Evolutionary conservation across 768 basidiomycete genomes (phyloP), one percentile per base, ranked within the genome.

Genomic region (Suillus paluster): DNA sequence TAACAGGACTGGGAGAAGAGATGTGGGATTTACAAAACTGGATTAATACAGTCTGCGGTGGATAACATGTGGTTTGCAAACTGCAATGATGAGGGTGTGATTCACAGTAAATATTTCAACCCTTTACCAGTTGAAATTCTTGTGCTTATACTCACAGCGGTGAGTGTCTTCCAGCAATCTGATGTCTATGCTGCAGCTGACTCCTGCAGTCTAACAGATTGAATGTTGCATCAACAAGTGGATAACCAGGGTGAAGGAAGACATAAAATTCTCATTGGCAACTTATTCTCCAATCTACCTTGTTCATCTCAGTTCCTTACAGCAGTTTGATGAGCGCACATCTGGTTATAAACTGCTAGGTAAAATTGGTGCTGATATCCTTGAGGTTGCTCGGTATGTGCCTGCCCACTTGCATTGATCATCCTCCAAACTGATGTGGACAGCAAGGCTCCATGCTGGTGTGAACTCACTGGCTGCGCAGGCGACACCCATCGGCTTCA

Each of bases 61-160:
- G 73, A 75, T 42, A 23, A 41, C 10, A 64, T 72, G 54, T 75
- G 69, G 69, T 74, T 76, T 61, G 54, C 42, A n/a, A 71, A 73
- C 57, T 56, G 58, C 5, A 59, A 44, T 30, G 68, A 70, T 46
- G 66, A 74, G 42, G 74, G 73, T 30, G 62, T 72, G 3, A 54
- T 59, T 5, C 63, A 70, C 21, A 42, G 57, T 10, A 66, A 63
- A 36, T 54, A 66, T 25, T 76, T 75, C 44, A 61, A 67, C 17
- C 72, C 70, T 19, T 42, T 68, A 19, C 58, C 41, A 4, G 45
- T 60, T 23, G 12, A 49, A 36, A 48, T 53, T 14, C 8, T 59
- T 4, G 58, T 58, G 11, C 42, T 63, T 39, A 33, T 63, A 27
- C 59, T 63, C 17, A 46, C 21, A 6, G 44, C 21, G 2, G 42